These are phyloP conservation scores for Penicillium sp. DNA, from an alignment of 2,329 filamentous ascomycete genomes.

Conservation along the genomic window DNA sequence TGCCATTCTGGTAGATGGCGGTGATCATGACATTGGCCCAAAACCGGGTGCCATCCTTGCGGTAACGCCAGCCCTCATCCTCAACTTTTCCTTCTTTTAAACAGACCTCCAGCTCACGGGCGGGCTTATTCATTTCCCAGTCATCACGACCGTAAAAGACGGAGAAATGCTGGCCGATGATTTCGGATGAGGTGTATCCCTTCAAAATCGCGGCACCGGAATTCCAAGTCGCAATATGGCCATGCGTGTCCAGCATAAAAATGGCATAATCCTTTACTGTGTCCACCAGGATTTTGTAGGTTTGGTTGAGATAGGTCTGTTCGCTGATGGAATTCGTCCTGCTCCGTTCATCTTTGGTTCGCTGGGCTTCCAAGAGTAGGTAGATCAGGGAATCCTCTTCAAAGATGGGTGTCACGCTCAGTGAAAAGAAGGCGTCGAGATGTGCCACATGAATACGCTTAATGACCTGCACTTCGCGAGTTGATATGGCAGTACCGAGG, in stretches of 20 bases:
- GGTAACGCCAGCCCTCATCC: conserved; percentile 60
- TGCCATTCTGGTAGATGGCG: conserved; percentile 52
- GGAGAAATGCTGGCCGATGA: conserved; percentile 59
- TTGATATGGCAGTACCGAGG: conserved; percentile 39
- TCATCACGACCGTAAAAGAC: conserved; percentile 57
- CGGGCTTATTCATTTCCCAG: conserved; percentile 49
- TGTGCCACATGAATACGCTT: conserved; percentile 27
- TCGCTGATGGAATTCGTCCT: conserved; percentile 32
- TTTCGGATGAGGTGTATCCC: conserved; percentile 54
- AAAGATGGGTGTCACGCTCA: conserved; percentile 46
- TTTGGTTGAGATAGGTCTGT: conserved; percentile 51
- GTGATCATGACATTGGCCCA: conserved; percentile 63
- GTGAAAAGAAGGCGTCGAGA: conserved; percentile 17
- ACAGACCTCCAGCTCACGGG: conserved; percentile 52
- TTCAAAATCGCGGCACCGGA: conserved; percentile 56
- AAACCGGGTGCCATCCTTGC: conserved; percentile 57
- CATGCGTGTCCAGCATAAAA: conserved; percentile 58
- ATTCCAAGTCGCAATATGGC: conserved; percentile 60
- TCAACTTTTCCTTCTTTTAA: conserved; percentile 56
- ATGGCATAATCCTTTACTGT: conserved; percentile 63
- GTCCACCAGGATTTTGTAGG: conserved; percentile 61
- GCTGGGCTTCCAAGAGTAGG: conserved; percentile 44
- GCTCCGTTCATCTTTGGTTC: conserved; percentile 34
- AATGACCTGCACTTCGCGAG: conserved; percentile 35
- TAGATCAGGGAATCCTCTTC: conserved; percentile 41